These are phyloP conservation scores for Solanum chilense DNA, from an alignment of 257 asterid species.

Conservation along the genomic window DNA sequence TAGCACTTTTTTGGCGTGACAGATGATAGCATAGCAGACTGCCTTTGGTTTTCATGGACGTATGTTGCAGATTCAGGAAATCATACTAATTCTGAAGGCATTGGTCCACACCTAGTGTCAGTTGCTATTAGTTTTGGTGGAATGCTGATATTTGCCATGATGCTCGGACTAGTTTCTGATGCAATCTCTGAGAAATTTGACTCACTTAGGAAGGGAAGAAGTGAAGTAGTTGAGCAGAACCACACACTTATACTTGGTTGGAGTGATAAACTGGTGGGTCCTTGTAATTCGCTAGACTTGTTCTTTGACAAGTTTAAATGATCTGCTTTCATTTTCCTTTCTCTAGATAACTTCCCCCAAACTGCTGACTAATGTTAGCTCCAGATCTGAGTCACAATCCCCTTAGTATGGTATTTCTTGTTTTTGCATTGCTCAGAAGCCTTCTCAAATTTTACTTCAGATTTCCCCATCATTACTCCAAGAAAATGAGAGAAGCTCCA, in stretches of 20 bases:
- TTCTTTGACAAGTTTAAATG: neutral
- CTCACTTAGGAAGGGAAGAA: constrained; percentile 85
- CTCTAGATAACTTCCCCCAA: neutral
- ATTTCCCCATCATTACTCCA: neutral
- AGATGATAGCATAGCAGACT: constrained; percentile 59
- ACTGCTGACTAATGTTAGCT: neutral
- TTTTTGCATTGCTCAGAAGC: neutral
- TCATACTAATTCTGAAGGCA: constrained; percentile 75
- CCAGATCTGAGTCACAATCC: neutral
- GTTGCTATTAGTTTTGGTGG: constrained; percentile 84
- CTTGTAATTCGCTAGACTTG: neutral
- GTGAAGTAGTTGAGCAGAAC: constrained; percentile 85
- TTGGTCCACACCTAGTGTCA: constrained; percentile 64
- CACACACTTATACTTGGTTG: constrained; percentile 91
- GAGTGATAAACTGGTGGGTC: constrained; percentile 84
- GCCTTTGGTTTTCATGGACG: constrained; percentile 87
- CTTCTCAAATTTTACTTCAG: neutral
- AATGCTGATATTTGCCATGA: constrained; percentile 94
- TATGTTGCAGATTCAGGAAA: constrained; percentile 74
- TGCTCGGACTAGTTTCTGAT: constrained; percentile 94
- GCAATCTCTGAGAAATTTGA: constrained; percentile 90
- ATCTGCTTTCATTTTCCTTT: neutral
- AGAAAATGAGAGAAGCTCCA: neutral
- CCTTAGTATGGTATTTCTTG: neutral
- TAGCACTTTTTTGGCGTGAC: constrained; percentile 82